Conservation (phyloP, 176 grass and related monocot species). For the Canna indica region DNA sequence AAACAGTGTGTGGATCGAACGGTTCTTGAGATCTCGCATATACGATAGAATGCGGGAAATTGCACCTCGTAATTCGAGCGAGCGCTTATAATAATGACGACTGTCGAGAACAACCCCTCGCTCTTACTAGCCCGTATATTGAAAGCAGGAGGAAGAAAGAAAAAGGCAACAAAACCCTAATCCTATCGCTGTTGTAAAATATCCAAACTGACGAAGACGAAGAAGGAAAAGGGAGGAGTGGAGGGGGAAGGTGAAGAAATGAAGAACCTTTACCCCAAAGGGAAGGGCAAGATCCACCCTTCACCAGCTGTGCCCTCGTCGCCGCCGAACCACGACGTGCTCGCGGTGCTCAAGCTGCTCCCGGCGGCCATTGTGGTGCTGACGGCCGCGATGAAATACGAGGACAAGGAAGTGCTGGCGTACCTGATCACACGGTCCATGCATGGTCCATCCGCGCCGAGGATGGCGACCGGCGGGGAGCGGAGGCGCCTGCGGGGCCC, state of each 20-base stretch:
- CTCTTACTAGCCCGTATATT: too few species aligned
- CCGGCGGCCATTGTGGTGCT: conserved; percentile 37
- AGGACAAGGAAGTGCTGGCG: conserved; percentile 46
- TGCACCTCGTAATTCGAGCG: too few species aligned
- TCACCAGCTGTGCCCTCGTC: not conserved
- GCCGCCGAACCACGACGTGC: conserved; percentile 8
- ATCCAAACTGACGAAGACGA: not conserved
- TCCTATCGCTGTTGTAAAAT: not conserved
- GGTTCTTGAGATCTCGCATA: too few species aligned
- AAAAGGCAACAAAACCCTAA: conserved; percentile 5
- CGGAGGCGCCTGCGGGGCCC: not conserved
- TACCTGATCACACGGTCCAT: conserved; percentile 39
- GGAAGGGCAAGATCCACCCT: conserved; percentile 48
- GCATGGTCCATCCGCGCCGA: not conserved
- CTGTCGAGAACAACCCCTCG: too few species aligned
- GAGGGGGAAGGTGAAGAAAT: not conserved
- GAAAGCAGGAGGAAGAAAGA: not conserved
- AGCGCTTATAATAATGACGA: too few species aligned
- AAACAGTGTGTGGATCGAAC: too few species aligned
- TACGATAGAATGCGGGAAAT: too few species aligned
- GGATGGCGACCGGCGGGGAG: not conserved
- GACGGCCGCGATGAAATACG: conserved; percentile 24
- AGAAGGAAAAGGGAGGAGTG: not conserved
- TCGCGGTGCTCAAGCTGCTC: conserved; percentile 35
- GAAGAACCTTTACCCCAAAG: conserved; percentile 37